Conservation (phyloP, 257 asterid species). For the Nicotiana tabacum region DNA sequence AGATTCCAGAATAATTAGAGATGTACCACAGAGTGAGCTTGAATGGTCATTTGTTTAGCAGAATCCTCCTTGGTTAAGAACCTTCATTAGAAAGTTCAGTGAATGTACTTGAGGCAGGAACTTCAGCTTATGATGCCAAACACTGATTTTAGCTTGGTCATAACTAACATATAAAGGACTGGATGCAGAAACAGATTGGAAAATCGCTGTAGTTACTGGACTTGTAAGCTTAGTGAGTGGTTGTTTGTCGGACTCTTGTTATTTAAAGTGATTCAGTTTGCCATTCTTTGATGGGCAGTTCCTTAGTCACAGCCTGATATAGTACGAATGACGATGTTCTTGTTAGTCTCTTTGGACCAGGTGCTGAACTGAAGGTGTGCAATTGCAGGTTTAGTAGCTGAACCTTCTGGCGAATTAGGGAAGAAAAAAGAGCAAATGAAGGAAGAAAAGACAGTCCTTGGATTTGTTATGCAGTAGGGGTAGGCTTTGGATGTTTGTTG, state of each 20-base stretch:
- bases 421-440: conserved; percentile 5
- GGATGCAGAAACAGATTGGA: neutral
- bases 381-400: conserved; percentile 1
- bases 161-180: neutral
- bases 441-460: neutral
- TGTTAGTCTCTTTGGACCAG: neutral
- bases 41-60: neutral
- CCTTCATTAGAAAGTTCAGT: neutral
- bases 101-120: neutral
- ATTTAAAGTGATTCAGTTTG: neutral
- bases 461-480: neutral
- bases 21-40: neutral
- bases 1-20: neutral
- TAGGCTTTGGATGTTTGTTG: neutral
- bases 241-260: neutral
- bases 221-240: neutral
- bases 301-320: neutral
- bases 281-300: neutral
- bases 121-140: neutral
- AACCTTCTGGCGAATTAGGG: neutral
- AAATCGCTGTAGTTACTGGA: neutral
- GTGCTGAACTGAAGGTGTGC: neutral
- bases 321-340: neutral
- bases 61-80: neutral
- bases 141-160: neutral